Base-by-base conservation (phyloP, 176 grass and related monocot species). In the Cymbopogon citratus region DNA sequence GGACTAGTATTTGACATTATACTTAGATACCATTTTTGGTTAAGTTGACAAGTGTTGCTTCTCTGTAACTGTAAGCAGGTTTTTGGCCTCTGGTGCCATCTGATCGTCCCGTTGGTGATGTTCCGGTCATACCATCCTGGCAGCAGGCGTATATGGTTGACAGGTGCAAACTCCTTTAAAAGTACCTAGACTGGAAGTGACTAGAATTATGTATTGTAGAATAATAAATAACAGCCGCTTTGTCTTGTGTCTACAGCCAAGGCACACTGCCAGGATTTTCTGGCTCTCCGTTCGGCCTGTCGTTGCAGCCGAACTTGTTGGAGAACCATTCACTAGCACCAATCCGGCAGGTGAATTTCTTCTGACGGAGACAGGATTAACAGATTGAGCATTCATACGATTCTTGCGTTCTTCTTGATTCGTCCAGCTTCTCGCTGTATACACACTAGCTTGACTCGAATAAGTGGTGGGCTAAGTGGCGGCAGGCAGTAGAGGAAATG, bases 281-380 rank as follows among this genome's bases (percentile, higher is more conserved):
- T 1, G 84, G 69, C 8, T 84, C 87, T 24, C 79, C 84, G 25
- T 89, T 94, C 69, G 35, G 80, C 7, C 57, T 89, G 49, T 40
- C 84, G 3, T 51, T 85, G 6, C 92, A 94, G 65, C 73, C 81
- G 7, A 89, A 76, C 68, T 67, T 89, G 27, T 43, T 94, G 63
- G 89, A 91, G 80, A 89, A 85, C 84, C 80, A 72, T 76, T 81
- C 84, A 5, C 79, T 94, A 48, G 87, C 77, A 46, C 87, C 92
- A 6, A 94, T 94, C 63, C 87, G 86, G 83, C 89, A 89, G 78
- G 86, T 84, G 80, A 88, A 81, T 61, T 91, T 88, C 81, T 91
- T 94, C 82, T 81, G 87, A 94, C 72, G 66, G 82, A 67, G 82
- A 66, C 70, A 72, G 71, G 16, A 66, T 86, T 84, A 79, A 64